Conservation (phyloP, 2,329 filamentous ascomycete genomes). For the Cryphonectria nitschkei region DNA sequence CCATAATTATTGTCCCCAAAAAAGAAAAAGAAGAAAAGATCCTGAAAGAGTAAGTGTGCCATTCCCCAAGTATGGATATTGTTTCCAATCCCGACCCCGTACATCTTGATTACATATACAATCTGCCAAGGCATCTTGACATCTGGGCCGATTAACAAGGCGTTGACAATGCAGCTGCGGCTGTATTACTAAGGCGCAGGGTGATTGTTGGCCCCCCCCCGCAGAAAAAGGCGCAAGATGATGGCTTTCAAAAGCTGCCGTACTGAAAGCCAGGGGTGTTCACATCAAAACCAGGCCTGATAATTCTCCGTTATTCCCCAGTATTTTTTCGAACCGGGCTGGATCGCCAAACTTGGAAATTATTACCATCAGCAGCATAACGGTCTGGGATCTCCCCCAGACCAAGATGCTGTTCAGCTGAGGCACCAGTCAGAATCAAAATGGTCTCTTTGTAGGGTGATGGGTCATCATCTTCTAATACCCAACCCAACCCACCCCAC, state of each 20-base stretch:
- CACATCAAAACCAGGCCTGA: neutral
- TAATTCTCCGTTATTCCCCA: neutral
- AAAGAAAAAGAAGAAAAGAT: too few relatives aligned
- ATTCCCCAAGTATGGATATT: neutral
- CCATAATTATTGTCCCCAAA: neutral
- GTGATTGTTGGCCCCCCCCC: neutral
- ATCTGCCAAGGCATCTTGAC: neutral
- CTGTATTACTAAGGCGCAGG: slow-evolving; percentile 1
- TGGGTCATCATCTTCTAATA: neutral
- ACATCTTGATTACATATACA: slow-evolving; percentile 3
- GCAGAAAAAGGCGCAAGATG: too few relatives aligned
- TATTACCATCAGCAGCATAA: neutral
- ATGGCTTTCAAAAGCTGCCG: neutral
- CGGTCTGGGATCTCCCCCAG: neutral
- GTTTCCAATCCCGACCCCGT: neutral
- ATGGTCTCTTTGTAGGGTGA: neutral
- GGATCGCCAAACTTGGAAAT: neutral
- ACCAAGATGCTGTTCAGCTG: neutral
- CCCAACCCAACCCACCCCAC: neutral
- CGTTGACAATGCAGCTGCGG: neutral
- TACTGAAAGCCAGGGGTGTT: neutral
- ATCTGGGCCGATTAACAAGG: neutral
- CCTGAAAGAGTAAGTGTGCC: neutral
- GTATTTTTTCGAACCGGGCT: neutral
- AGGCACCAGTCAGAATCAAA: neutral